Conservation (phyloP, 129 eudicot genomes). For the Flaveria sonorensis region DNA sequence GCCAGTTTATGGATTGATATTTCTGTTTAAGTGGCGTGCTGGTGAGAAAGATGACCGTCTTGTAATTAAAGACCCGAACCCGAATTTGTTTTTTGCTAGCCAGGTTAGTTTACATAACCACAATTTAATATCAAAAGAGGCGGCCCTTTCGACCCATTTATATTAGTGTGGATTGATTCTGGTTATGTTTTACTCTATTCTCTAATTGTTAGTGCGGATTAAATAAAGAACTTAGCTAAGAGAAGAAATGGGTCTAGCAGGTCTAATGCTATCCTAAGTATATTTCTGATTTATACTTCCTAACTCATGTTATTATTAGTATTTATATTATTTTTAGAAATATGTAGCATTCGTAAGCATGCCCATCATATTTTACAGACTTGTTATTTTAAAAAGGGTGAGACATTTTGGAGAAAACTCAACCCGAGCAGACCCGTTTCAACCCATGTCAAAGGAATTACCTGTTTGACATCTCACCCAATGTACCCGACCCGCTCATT, state of each 20-base stretch:
- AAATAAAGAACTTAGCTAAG: background rate
- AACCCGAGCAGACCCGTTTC: background rate
- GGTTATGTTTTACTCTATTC: too few species aligned
- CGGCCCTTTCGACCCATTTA: background rate
- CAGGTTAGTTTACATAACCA: constrained; percentile 54
- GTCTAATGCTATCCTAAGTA: background rate
- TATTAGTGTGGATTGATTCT: background rate
- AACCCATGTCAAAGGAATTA: too few species aligned
- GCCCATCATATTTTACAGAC: background rate
- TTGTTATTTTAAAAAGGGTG: background rate
- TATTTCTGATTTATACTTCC: background rate
- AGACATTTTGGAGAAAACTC: background rate
- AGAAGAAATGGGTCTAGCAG: background rate
- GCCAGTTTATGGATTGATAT: constrained; percentile 90
- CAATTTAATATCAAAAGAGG: background rate
- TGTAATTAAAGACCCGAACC: constrained; percentile 89
- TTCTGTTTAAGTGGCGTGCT: constrained; percentile 95
- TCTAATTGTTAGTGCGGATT: too few species aligned
- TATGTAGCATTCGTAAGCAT: background rate
- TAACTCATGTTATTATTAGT: background rate
- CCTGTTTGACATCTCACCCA: background rate
- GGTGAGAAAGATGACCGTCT: constrained; percentile 98
- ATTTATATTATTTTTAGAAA: too few species aligned
- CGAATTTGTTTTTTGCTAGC: constrained; percentile 92
- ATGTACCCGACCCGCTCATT: background rate